These are phyloP conservation scores for Ganoderma leucocontextum DNA, from an alignment of 1,284 basidiomycete species.

Conservation along the genomic window DNA sequence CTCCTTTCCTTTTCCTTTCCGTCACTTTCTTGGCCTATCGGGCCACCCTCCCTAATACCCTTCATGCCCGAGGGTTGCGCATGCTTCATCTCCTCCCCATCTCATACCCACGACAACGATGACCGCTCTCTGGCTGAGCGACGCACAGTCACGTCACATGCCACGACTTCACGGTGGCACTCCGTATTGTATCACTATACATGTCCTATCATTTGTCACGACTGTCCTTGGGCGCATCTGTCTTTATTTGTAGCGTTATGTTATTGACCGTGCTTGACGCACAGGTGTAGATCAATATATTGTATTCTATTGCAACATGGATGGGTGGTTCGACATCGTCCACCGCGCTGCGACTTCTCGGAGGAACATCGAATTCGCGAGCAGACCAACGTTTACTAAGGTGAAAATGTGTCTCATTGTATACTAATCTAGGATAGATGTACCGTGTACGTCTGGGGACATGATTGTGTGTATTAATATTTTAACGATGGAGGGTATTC, in stretches of 20 bases:
- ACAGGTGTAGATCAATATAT: conserved; percentile 25
- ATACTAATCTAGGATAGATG: not conserved
- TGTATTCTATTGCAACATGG: not conserved
- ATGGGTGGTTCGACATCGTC: not conserved
- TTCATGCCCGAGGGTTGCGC: conserved; percentile 1
- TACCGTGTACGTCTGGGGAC: not conserved
- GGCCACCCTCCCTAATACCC: conserved; percentile 7
- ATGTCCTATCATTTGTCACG: conserved; percentile 22
- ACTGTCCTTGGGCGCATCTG: conserved; percentile 22
- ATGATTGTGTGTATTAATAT: not conserved
- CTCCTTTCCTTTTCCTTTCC: not conserved
- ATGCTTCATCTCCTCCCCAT: conserved; percentile 4
- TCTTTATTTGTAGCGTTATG: conserved; percentile 28
- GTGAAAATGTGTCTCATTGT: not conserved
- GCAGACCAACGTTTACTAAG: too few relatives aligned
- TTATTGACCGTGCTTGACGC: conserved; percentile 30
- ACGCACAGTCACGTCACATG: conserved; percentile 14
- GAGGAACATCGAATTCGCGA: not conserved
- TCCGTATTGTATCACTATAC: conserved; percentile 29
- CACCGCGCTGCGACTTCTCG: conserved; percentile 4
- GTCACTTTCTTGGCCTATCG: not conserved
- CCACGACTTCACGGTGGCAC: conserved; percentile 8
- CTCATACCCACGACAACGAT: conserved; percentile 1
- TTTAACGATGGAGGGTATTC: not conserved
- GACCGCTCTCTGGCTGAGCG: conserved; percentile 6